Evolutionary conservation across 495 filamentous ascomycete genomes (phyloP).

Genomic region (Aspergillus mulundensis): DNA sequence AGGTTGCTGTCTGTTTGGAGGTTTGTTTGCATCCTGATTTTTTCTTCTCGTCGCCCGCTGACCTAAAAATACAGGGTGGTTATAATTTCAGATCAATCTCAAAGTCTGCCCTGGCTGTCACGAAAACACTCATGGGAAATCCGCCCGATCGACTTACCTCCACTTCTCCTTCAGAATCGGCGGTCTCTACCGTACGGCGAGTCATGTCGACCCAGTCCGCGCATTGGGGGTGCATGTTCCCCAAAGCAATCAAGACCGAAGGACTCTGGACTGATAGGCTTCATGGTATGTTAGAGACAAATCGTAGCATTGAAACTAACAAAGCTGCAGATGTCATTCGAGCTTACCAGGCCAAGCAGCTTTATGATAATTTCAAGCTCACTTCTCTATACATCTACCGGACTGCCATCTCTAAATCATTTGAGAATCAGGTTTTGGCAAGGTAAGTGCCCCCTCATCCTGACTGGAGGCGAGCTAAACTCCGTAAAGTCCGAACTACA

Average conservation of each 20-base stretch:
- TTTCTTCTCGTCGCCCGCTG: neutral
- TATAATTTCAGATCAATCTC: slow-evolving; percentile 94
- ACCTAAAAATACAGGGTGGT: slow-evolving; percentile 57
- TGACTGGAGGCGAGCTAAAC: slow-evolving; percentile 1
- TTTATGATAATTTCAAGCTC: slow-evolving; percentile 71
- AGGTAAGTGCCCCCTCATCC: slow-evolving; percentile 48
- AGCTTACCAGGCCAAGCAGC: slow-evolving; percentile 60
- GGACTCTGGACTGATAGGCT: slow-evolving; percentile 44
- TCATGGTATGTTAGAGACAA: slow-evolving; percentile 40
- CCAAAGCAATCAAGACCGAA: slow-evolving; percentile 33
- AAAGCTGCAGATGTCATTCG: slow-evolving; percentile 62
- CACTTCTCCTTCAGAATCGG: slow-evolving; percentile 39
- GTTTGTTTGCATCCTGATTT: slow-evolving; percentile 26
- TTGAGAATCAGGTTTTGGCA: slow-evolving; percentile 85
- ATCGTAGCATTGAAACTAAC: slow-evolving; percentile 2
- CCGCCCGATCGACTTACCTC: slow-evolving; percentile 71
- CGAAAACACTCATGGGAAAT: slow-evolving; percentile 89
- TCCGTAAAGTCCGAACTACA: slow-evolving; percentile 48
- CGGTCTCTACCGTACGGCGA: slow-evolving; percentile 45
- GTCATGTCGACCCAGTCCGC: slow-evolving; percentile 54
- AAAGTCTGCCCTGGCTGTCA: slow-evolving; percentile 85
- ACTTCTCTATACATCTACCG: slow-evolving; percentile 68
- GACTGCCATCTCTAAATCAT: slow-evolving; percentile 66
- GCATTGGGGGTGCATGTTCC: slow-evolving; percentile 59
- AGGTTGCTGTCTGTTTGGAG: slow-evolving; percentile 87